Evolutionary conservation across 352 stramenopile species (phyloP).

Genomic region (Phytophthora cryptogea): DNA sequence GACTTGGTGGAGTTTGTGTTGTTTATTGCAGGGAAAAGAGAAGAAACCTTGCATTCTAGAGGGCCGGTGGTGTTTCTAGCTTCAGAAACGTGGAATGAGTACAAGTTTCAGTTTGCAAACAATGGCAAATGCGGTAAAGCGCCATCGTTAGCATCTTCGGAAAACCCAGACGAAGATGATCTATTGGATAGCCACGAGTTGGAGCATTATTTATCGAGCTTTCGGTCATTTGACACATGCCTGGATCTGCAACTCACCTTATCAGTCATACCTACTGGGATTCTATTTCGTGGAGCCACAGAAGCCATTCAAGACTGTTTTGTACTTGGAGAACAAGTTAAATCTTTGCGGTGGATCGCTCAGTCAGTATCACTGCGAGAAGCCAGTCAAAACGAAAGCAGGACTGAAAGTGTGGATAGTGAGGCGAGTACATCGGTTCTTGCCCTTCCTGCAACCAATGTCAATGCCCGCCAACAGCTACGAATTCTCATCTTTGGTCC

Average conservation of each 20-base stretch:
- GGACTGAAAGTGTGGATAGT: background rate
- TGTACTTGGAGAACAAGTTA: constrained; percentile 62
- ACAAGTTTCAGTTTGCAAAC: constrained; percentile 52
- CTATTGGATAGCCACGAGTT: constrained; percentile 45
- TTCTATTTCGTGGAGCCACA: constrained; percentile 49
- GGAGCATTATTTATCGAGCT: constrained; percentile 49
- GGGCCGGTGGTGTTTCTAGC: constrained; percentile 47
- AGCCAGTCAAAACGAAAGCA: background rate
- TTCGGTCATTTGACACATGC: constrained; percentile 24
- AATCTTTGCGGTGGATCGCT: constrained; percentile 66
- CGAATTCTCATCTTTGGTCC: constrained; percentile 62
- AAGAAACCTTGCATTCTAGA: constrained; percentile 49
- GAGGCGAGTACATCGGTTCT: background rate
- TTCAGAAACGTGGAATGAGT: constrained; percentile 56
- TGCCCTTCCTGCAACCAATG: background rate
- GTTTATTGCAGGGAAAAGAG: constrained; percentile 51
- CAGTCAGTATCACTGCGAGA: constrained; percentile 4
- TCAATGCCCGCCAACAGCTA: constrained; percentile 26
- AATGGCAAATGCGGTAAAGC: constrained; percentile 5
- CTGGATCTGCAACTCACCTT: constrained; percentile 23
- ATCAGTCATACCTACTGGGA: constrained; percentile 33
- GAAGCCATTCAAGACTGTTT: constrained; percentile 53
- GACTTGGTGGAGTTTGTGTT: constrained; percentile 66
- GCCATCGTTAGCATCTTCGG: constrained; percentile 1
- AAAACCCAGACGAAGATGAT: constrained; percentile 7